Evolutionary conservation across 495 filamentous ascomycete genomes (phyloP), one percentile per base, ranked within the genome.

Genomic region (Annulohypoxylon bovei): DNA sequence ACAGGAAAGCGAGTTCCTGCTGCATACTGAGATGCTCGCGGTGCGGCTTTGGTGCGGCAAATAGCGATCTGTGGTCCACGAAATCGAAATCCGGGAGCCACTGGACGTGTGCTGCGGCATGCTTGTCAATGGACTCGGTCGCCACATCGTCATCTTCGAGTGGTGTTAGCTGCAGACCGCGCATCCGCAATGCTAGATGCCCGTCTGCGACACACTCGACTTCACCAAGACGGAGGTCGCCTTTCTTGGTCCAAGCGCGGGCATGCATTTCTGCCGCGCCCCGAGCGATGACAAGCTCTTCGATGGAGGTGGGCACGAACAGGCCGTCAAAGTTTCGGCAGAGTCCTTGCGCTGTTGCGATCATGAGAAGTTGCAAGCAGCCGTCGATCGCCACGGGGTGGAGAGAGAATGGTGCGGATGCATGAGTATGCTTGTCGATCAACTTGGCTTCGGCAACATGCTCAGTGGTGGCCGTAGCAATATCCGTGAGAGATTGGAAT

Each of bases 351-450:
- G 65, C 67, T 14, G 46, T 55, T 16, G 84, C 82, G 3, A 78
- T 71, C 6, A 73, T 72, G 14, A 77, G 23, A 3, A 81, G 61
- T 52, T 84, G 82, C 16, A 87, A 56, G 44, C 76, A 80, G 0
- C 67, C 65, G 57, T 86, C 83, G 9, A 86, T 82, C n/a, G 70
- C 66, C 3, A 75, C 74, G 0, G 84, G 82, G 50, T 87, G 84
- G 8, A 81, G 57, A 0, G 62, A 32, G 65, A 79, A 83, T 40
- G 65, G 70, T 12, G 50, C 42, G 4, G 70, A 61, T 9, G 16
- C 28, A 28, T 69, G 49, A 27, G 64, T 47, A 16, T 75, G 39
- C 50, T 37, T 68, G 27, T 72, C 72, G 5, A 67, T 18, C 5
- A 75, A 40, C 12, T 23, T 62, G 14, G 78, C 68, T 3, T 65